Evolutionary conservation across 805 yeast species (phyloP).

Genomic region (Candida andamanensis): DNA sequence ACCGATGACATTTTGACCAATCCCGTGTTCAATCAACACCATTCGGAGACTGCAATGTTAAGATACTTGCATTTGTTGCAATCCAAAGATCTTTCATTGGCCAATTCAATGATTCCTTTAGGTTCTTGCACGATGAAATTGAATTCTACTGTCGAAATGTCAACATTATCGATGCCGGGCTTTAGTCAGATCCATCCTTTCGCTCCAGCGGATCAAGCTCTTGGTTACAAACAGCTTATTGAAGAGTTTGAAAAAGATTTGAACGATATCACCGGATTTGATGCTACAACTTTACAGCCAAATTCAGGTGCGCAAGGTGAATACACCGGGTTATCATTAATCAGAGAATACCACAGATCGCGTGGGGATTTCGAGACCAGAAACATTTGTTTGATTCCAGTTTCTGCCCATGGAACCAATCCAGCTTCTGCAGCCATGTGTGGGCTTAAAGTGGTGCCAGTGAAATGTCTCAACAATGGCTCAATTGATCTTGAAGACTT

Average conservation of each 20-base stretch:
- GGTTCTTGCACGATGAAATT: conserved; percentile 99
- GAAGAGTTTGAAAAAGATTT: conserved; percentile 76
- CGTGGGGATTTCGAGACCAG: conserved; percentile 64
- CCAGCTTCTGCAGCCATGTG: conserved; percentile 99
- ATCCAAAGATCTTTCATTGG: conserved; percentile 81
- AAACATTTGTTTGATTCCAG: conserved; percentile 90
- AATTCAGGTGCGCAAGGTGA: conserved; percentile 99
- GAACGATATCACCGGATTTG: conserved; percentile 89
- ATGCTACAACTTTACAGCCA: conserved; percentile 88
- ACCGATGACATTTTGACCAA: conserved; percentile 59
- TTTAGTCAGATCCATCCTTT: conserved; percentile 88
- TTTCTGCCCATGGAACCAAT: conserved; percentile 96
- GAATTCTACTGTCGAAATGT: conserved; percentile 93
- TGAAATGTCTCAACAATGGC: conserved; percentile 81
- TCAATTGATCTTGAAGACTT: conserved; percentile 80
- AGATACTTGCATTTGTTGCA: conserved; percentile 85
- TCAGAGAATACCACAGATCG: conserved; percentile 67
- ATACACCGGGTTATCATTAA: conserved; percentile 87
- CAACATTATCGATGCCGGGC: conserved; percentile 91
- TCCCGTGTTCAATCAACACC: conserved; percentile 80
- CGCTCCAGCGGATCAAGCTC: conserved; percentile 84
- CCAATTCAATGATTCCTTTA: conserved; percentile 94
- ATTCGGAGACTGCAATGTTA: conserved; percentile 91
- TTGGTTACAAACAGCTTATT: conserved; percentile 75
- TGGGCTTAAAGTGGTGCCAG: conserved; percentile 88